Percentiles rank a stretch among this genome's conserved stretches.
Conservation (phyloP, 1,284 basidiomycete genomes). For the Schizophyllum amplum region DNA sequence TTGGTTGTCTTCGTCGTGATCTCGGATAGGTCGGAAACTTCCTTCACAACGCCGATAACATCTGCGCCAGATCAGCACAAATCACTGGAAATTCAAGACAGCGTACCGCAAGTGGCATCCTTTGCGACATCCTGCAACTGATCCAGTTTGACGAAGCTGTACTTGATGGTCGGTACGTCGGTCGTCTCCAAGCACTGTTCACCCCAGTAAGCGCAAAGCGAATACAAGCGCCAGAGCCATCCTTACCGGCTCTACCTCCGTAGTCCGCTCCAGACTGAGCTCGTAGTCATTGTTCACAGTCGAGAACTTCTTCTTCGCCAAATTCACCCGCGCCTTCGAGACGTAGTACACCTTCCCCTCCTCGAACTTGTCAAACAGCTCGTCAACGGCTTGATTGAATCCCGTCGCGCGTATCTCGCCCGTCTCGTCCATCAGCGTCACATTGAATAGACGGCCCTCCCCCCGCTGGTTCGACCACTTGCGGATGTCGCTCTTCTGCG, state of each 20-base stretch:
- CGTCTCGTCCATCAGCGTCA: slow-evolving; percentile 92
- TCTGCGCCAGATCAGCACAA: slow-evolving; percentile 38
- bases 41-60: slow-evolving; percentile 80
- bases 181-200: slow-evolving; percentile 68
- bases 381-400: slow-evolving; percentile 86
- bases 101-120: slow-evolving; percentile 68
- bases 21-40: slow-evolving; percentile 61
- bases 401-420: slow-evolving; percentile 90
- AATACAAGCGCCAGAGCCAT: background rate
- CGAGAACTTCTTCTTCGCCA: slow-evolving; percentile 97
- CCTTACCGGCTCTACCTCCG: slow-evolving; percentile 74
- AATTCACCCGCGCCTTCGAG: slow-evolving; percentile 84
- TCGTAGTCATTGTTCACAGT: slow-evolving; percentile 94
- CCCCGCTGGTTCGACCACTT: slow-evolving; percentile 88
- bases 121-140: slow-evolving; percentile 61
- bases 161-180: slow-evolving; percentile 76
- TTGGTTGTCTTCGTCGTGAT: background rate
- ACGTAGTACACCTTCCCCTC: slow-evolving; percentile 94
- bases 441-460: slow-evolving; percentile 93
- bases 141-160: slow-evolving; percentile 70
- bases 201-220: too few species aligned
- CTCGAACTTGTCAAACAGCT: slow-evolving; percentile 76
- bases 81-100: slow-evolving; percentile 13
- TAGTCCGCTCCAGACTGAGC: slow-evolving; percentile 78
- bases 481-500: slow-evolving; percentile 84